phyloP scores from a whole-genome alignment of 768 basidiomycete genomes.

The Clitopilus hobsonii region DNA sequence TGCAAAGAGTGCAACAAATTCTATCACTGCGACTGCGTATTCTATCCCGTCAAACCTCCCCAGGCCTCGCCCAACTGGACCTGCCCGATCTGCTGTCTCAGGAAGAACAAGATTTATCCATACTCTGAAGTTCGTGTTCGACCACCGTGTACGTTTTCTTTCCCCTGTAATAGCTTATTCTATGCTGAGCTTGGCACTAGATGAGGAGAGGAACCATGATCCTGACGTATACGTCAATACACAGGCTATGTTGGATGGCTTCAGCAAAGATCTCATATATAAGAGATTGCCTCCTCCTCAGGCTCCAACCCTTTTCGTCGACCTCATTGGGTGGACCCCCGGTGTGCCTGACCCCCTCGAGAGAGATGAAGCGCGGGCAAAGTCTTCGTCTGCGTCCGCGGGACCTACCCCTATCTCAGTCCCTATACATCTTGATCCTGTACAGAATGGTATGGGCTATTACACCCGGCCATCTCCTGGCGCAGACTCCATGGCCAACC shows the following conservation, averaged over 20 bases:
- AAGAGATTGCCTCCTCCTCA: slow-evolving; percentile 62
- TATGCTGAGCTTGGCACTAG: slow-evolving; percentile 11
- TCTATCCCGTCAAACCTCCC: slow-evolving; percentile 48
- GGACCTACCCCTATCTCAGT: slow-evolving; percentile 9
- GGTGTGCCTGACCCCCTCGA: slow-evolving; percentile 40
- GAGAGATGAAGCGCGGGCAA: slow-evolving; percentile 16
- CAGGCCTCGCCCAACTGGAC: slow-evolving; percentile 35
- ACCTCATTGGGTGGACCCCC: slow-evolving; percentile 61
- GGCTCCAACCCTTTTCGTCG: slow-evolving; percentile 67
- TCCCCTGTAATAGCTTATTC: not conserved
- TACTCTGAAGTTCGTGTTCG: slow-evolving; percentile 76
- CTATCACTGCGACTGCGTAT: slow-evolving; percentile 76
- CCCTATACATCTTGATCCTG: slow-evolving; percentile 10
- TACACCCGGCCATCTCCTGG: not conserved
- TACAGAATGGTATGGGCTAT: slow-evolving; percentile 7
- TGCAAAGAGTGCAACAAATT: slow-evolving; percentile 62
- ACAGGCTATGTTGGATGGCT: slow-evolving; percentile 68
- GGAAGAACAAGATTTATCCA: slow-evolving; percentile 66
- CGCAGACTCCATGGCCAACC: slow-evolving; percentile 13
- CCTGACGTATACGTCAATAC: slow-evolving; percentile 66
- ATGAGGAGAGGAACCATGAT: slow-evolving; percentile 35
- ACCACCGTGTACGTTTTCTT: slow-evolving; percentile 44
- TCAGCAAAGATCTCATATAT: slow-evolving; percentile 68
- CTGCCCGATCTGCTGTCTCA: slow-evolving; percentile 76
- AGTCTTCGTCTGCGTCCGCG: slow-evolving; percentile 18